Percentiles rank a stretch among this genome's conserved stretches.
Evolutionary conservation across 1,284 basidiomycete genomes (phyloP).

Genomic region (Malassezia globosa): DNA sequence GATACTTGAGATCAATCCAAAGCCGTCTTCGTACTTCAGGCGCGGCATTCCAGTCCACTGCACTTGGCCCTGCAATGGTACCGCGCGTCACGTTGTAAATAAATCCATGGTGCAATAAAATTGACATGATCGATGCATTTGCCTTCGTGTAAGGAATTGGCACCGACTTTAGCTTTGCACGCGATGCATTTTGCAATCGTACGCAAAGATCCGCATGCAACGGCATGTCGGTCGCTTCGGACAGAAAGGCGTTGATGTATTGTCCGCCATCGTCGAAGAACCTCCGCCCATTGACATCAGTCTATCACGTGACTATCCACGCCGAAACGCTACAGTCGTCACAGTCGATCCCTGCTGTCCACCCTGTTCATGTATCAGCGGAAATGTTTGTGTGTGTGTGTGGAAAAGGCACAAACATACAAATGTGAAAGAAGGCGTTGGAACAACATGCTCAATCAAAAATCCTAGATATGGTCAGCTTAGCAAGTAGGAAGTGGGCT

Average conservation of each 20-base stretch:
- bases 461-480: conserved; percentile 23
- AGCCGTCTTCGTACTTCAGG: conserved; percentile 50
- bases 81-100: conserved; percentile 68
- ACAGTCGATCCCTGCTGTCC: conserved; percentile 30
- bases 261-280: background rate
- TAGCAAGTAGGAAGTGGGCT: no score
- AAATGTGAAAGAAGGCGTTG: conserved; percentile 35
- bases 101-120: conserved; percentile 76
- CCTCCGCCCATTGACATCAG: background rate
- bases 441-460: conserved; percentile 27
- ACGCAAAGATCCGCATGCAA: conserved; percentile 66
- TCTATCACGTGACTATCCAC: conserved; percentile 17
- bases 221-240: conserved; percentile 27
- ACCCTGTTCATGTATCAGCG: no score
- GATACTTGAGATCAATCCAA: conserved; percentile 81
- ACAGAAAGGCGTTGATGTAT: background rate
- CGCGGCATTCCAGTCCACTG: conserved; percentile 55
- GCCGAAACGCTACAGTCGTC: conserved; percentile 28
- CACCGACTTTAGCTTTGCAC: conserved; percentile 63
- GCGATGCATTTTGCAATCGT: conserved; percentile 74
- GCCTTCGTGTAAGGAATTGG: conserved; percentile 67
- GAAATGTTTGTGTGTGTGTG: background rate
- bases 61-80: conserved; percentile 58
- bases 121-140: conserved; percentile 68
- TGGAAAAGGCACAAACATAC: no score